Percentiles rank a stretch among this genome's conserved stretches.
These are phyloP conservation scores for Asterochloris erici DNA, from an alignment of 139 green algal genomes.

Conservation along the genomic window DNA sequence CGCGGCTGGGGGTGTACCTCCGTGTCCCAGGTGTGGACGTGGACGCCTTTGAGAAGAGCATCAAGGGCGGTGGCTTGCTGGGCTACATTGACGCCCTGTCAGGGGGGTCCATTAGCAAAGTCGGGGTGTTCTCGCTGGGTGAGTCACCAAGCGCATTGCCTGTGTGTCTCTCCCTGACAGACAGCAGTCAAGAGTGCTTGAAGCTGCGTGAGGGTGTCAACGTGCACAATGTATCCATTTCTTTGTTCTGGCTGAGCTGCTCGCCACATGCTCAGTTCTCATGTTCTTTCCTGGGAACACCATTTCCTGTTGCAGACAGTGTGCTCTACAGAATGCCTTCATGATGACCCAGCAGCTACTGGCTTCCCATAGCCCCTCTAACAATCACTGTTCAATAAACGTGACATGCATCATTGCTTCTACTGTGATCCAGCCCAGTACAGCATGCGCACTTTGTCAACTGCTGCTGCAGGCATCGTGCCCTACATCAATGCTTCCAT, in stretches of 20 bases:
- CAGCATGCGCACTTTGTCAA: no score
- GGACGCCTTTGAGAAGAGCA: slow-evolving; percentile 70
- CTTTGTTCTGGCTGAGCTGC: no score
- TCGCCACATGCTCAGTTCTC: background rate
- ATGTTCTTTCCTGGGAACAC: background rate
- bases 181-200: background rate
- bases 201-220: no score
- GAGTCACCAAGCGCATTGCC: background rate
- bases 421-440: no score
- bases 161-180: background rate
- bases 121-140: slow-evolving; percentile 96
- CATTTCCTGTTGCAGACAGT: no score
- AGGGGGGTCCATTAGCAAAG: slow-evolving; percentile 65
- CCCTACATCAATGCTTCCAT: slow-evolving; percentile 99
- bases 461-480: slow-evolving; percentile 77
- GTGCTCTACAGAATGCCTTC: no score
- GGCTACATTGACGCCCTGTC: slow-evolving; percentile 93
- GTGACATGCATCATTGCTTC: no score
- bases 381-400: background rate
- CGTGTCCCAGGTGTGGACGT: slow-evolving; percentile 89
- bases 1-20: slow-evolving; percentile 91
- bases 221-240: no score
- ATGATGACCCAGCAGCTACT: no score
- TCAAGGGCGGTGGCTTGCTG: slow-evolving; percentile 75
- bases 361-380: no score